phyloP scores from a whole-genome alignment of 768 basidiomycete genomes.

The Mycena polygramma region DNA sequence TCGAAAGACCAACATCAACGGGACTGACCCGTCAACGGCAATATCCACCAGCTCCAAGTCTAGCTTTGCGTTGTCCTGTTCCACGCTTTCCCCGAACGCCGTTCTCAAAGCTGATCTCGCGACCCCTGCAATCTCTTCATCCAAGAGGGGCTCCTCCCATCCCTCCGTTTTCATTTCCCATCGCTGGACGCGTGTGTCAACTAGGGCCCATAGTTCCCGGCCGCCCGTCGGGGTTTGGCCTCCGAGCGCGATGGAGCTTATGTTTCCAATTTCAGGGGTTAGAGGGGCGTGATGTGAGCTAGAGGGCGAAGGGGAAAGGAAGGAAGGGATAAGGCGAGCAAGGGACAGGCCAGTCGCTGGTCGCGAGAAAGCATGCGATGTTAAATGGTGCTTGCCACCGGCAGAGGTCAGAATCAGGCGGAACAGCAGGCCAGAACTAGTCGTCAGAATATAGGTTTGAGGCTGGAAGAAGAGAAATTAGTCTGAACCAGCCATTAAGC shows the following conservation, averaged over 20 bases:
- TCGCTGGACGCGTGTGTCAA: constrained; percentile 75
- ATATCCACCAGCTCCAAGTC: constrained; percentile 84
- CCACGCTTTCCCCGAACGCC: constrained; percentile 52
- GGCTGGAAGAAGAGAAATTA: constrained; percentile 52
- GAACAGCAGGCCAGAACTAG: constrained; percentile 75
- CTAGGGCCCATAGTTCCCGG: constrained; percentile 74
- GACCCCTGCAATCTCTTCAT: constrained; percentile 66
- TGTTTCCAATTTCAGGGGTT: constrained; percentile 67
- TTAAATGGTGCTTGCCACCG: constrained; percentile 76
- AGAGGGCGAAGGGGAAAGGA: constrained; percentile 59
- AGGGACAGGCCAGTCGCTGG: constrained; percentile 61
- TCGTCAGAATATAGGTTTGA: constrained; percentile 77
- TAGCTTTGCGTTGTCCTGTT: constrained; percentile 59
- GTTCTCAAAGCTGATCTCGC: constrained; percentile 63
- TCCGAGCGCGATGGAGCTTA: constrained; percentile 73
- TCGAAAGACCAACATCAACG: constrained; percentile 16
- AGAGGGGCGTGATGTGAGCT: constrained; percentile 49
- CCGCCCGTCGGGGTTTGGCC: constrained; percentile 57
- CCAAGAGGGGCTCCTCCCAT: constrained; percentile 75
- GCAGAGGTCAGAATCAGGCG: constrained; percentile 74
- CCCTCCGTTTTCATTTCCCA: constrained; percentile 79
- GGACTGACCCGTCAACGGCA: constrained; percentile 66
- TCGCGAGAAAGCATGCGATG: constrained; percentile 70
- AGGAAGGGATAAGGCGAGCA: constrained; percentile 56
- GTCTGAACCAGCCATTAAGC: background rate